Evolutionary conservation across 2,329 filamentous ascomycete species (phyloP).

Genomic region (Ophiostoma sp.): DNA sequence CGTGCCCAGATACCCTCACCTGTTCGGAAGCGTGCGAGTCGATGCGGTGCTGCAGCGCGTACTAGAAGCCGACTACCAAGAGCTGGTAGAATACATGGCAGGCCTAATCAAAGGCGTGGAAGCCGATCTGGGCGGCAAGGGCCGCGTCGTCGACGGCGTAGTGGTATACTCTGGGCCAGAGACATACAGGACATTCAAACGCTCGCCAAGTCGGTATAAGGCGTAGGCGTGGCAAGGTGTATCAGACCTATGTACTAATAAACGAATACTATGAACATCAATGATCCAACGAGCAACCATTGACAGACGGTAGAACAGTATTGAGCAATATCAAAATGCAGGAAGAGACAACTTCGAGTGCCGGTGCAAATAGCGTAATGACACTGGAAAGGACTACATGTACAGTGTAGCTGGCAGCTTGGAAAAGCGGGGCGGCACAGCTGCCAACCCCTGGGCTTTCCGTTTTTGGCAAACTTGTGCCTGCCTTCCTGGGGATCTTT

Average conservation of each 20-base stretch:
- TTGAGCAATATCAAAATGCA: no score
- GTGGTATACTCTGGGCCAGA: not conserved
- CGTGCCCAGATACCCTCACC: slow-evolving; percentile 7
- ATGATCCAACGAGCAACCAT: no score
- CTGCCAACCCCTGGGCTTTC: slow-evolving; percentile 19
- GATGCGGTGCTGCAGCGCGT: slow-evolving; percentile 17
- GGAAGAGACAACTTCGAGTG: no score
- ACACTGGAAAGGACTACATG: not conserved
- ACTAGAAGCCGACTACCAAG: slow-evolving; percentile 11
- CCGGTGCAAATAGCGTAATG: not conserved
- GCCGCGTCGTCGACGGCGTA: not conserved
- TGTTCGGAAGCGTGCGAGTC: slow-evolving; percentile 27
- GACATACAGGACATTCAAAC: not conserved
- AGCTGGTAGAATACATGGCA: slow-evolving; percentile 21
- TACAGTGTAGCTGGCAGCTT: not conserved
- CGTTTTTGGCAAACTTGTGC: slow-evolving; percentile 14
- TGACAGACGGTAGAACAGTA: no score
- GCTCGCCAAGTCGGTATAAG: not conserved
- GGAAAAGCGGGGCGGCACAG: slow-evolving; percentile 15
- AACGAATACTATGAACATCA: no score
- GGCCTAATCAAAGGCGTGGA: slow-evolving; percentile 23
- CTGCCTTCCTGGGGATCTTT: slow-evolving; percentile 3
- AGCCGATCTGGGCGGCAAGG: slow-evolving; percentile 12
- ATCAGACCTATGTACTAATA: no score
- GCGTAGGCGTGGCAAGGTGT: not conserved